These are phyloP conservation scores for Stylosanthes scabra DNA, from an alignment of 331 rosid species.

Conservation along the genomic window DNA sequence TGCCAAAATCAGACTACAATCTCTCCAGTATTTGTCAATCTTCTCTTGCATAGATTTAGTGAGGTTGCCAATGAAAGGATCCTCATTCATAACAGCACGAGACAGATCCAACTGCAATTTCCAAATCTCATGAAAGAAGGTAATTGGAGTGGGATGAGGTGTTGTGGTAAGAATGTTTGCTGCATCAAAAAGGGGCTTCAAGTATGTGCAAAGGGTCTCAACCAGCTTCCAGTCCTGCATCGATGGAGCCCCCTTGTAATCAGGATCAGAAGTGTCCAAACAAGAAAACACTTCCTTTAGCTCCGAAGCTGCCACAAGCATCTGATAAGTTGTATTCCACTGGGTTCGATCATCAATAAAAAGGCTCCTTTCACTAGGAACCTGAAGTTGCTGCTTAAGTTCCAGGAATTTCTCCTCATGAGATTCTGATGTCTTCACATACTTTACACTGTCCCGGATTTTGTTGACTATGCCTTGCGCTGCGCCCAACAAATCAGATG, in stretches of 20 bases:
- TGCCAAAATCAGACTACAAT: conserved; percentile 82
- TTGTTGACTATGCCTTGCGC: conserved; percentile 59
- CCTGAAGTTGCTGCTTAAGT: conserved; percentile 87
- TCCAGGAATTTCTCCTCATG: conserved; percentile 87
- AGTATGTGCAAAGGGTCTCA: conserved; percentile 71
- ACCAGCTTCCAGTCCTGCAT: conserved; percentile 88
- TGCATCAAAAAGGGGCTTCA: conserved; percentile 83
- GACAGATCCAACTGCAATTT: conserved; percentile 81
- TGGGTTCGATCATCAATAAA: conserved; percentile 78
- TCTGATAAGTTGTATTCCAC: conserved; percentile 92
- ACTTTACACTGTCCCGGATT: conserved; percentile 82
- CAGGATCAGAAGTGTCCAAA: conserved; percentile 86
- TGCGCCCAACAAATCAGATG: conserved; percentile 63
- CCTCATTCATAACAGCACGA: conserved; percentile 66
- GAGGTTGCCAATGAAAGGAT: conserved; percentile 63
- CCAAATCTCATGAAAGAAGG: conserved; percentile 93
- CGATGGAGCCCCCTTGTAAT: conserved; percentile 77
- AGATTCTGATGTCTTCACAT: conserved; percentile 87
- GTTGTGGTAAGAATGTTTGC: conserved; percentile 68
- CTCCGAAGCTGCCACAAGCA: conserved; percentile 87
- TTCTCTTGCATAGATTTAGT: conserved; percentile 68
- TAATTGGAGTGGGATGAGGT: conserved; percentile 70
- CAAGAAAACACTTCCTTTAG: conserved; percentile 87
- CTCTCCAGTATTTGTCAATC: conserved; percentile 85
- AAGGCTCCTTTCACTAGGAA: conserved; percentile 79